Evolutionary conservation across 306 rosid species (phyloP).

Genomic region (Cucurbita pepo): DNA sequence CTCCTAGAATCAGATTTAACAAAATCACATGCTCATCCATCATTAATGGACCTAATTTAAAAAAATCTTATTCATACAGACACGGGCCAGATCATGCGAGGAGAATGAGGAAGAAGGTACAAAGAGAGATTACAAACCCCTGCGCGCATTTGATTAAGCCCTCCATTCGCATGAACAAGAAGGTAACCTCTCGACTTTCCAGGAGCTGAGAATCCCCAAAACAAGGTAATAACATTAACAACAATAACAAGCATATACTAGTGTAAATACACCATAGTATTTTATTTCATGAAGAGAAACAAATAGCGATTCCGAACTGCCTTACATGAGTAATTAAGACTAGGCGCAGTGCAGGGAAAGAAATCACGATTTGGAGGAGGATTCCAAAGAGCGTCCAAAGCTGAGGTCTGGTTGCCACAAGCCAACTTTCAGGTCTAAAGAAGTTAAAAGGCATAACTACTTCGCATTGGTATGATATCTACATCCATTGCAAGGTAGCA

Average conservation of each 20-base stretch:
- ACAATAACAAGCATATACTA: neutral
- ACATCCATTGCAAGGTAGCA: neutral
- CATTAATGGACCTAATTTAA: neutral
- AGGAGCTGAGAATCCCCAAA: slow-evolving; percentile 41
- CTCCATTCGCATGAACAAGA: slow-evolving; percentile 82
- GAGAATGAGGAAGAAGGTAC: neutral
- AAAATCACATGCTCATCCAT: neutral
- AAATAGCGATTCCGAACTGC: neutral
- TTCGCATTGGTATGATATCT: slow-evolving; percentile 10
- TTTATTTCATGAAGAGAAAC: neutral
- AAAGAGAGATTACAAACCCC: slow-evolving; percentile 44
- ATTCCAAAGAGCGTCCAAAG: slow-evolving; percentile 61
- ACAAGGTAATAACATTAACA: neutral
- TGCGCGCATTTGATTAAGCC: slow-evolving; percentile 95
- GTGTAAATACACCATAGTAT: neutral
- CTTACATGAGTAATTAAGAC: slow-evolving; percentile 51
- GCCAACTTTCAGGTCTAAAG: slow-evolving; percentile 41
- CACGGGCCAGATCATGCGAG: neutral
- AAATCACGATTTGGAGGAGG: slow-evolving; percentile 51
- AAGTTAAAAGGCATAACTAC: slow-evolving; percentile 37
- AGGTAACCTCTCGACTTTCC: slow-evolving; percentile 57
- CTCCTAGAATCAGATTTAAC: neutral
- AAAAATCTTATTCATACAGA: neutral
- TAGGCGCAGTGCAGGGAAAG: slow-evolving; percentile 53
- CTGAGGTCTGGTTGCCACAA: slow-evolving; percentile 22